phyloP scores from a whole-genome alignment of 768 basidiomycete genomes.

The Galerina marginata region DNA sequence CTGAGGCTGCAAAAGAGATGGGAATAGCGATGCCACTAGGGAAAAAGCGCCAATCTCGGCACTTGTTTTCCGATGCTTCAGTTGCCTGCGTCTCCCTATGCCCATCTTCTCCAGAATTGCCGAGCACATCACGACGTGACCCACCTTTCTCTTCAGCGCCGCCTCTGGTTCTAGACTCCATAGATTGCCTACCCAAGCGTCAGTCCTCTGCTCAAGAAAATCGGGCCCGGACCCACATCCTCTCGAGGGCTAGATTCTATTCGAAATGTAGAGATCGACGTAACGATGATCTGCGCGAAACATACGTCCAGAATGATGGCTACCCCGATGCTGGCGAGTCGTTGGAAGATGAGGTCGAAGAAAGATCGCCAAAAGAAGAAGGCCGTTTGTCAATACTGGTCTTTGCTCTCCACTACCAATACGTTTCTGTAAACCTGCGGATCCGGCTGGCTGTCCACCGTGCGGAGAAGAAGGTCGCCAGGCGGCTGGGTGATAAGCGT shows the following conservation, averaged over 20 bases:
- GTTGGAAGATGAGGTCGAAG: background rate
- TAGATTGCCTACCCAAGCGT: background rate
- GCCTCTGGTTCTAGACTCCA: background rate
- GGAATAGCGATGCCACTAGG: too few species aligned
- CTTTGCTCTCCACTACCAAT: constrained; percentile 13
- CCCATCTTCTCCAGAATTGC: background rate
- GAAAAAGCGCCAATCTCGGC: too few species aligned
- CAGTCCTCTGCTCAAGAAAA: background rate
- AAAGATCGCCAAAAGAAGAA: background rate
- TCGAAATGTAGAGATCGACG: background rate
- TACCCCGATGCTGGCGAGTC: background rate
- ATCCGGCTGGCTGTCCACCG: constrained; percentile 16
- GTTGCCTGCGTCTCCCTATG: too few species aligned
- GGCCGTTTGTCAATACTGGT: background rate
- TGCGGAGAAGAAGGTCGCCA: constrained; percentile 15
- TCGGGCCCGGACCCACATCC: background rate
- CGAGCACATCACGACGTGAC: background rate
- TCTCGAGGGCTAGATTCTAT: background rate
- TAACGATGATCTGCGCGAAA: background rate
- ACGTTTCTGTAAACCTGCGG: constrained; percentile 9
- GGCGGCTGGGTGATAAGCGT: background rate
- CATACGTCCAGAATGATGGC: too few species aligned
- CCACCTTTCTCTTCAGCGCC: background rate
- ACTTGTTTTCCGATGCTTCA: too few species aligned
- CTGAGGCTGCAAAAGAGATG: too few species aligned